A percentile compares a stretch with the other conserved stretches of the same genome.
These are phyloP conservation scores for Tolypocladium endophyticum DNA, from an alignment of 2,329 filamentous ascomycete species.

Conservation along the genomic window DNA sequence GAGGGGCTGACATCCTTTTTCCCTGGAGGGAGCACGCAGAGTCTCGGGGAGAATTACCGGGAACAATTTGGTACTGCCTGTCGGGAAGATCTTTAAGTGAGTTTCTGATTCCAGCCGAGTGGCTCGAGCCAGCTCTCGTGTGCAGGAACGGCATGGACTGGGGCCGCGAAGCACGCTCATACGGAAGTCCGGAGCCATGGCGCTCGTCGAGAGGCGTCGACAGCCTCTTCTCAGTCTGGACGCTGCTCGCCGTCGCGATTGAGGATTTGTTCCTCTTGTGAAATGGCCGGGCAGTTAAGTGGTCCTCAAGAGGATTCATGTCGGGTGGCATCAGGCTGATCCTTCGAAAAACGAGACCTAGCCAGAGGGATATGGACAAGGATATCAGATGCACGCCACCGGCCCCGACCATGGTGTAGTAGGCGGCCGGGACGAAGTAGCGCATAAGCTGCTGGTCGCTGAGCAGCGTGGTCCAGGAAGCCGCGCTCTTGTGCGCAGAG, in stretches of 20 bases:
- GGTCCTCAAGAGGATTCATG: slow-evolving; percentile 86
- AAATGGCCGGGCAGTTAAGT: slow-evolving; percentile 59
- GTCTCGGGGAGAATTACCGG: slow-evolving; percentile 31
- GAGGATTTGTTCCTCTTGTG: slow-evolving; percentile 69
- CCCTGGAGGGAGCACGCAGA: slow-evolving; percentile 32
- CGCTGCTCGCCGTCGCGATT: slow-evolving; percentile 33
- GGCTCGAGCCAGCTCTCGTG: slow-evolving; percentile 56
- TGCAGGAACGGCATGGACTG: slow-evolving; percentile 68
- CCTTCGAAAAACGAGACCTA: slow-evolving; percentile 69
- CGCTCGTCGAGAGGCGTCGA: slow-evolving; percentile 32
- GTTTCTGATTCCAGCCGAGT: slow-evolving; percentile 42
- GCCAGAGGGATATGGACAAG: slow-evolving; percentile 59
- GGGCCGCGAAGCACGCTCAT: slow-evolving; percentile 35
- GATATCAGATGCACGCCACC: slow-evolving; percentile 62
- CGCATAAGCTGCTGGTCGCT: slow-evolving; percentile 41
- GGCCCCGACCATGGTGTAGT: slow-evolving; percentile 54
- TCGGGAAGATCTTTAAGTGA: slow-evolving; percentile 45
- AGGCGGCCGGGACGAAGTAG: slow-evolving; percentile 55
- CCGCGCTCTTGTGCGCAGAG: slow-evolving; percentile 31
- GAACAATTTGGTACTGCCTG: slow-evolving; percentile 42
- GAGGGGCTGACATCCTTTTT: slow-evolving; percentile 34
- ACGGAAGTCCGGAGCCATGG: slow-evolving; percentile 30
- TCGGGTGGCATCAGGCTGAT: slow-evolving; percentile 79
- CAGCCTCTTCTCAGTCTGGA: slow-evolving; percentile 48
- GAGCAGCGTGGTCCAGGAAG: slow-evolving; percentile 59